phyloP scores from a whole-genome alignment of 2,329 filamentous ascomycete genomes.

The Dactylonectria estremocensis region DNA sequence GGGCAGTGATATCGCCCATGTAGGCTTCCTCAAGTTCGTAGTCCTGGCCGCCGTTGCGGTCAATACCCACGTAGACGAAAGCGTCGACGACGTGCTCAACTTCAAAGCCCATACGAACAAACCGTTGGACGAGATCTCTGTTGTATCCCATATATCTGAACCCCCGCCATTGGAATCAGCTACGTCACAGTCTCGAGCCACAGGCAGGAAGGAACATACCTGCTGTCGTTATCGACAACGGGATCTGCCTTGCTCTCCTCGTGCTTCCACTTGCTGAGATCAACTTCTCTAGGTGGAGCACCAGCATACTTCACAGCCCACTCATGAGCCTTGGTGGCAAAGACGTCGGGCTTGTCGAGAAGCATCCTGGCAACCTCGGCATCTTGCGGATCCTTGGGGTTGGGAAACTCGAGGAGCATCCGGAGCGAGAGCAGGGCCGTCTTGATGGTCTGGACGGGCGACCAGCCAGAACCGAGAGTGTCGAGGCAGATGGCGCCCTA shows the following conservation, averaged over 20 bases:
- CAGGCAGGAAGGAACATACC: slow-evolving; percentile 46
- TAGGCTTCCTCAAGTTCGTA: slow-evolving; percentile 92
- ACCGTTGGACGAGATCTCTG: slow-evolving; percentile 84
- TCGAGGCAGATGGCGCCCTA: slow-evolving; percentile 98
- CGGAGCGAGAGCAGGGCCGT: slow-evolving; percentile 94
- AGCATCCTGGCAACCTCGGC: slow-evolving; percentile 95
- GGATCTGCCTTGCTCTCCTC: slow-evolving; percentile 61
- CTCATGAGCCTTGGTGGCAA: slow-evolving; percentile 86
- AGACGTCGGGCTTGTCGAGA: slow-evolving; percentile 82
- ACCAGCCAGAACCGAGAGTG: slow-evolving; percentile 91
- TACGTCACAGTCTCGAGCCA: neutral
- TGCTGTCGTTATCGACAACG: slow-evolving; percentile 37
- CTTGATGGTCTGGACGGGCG: slow-evolving; percentile 96
- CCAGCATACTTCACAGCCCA: slow-evolving; percentile 91
- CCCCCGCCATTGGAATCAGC: neutral
- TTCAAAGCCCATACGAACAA: slow-evolving; percentile 92
- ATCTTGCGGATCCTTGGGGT: slow-evolving; percentile 97
- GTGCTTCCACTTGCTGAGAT: slow-evolving; percentile 63
- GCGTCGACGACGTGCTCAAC: slow-evolving; percentile 88
- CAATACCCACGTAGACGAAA: slow-evolving; percentile 86
- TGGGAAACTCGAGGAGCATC: slow-evolving; percentile 91
- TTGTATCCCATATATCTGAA: slow-evolving; percentile 91
- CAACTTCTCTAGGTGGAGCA: slow-evolving; percentile 70
- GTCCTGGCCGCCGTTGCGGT: slow-evolving; percentile 82
- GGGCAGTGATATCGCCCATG: slow-evolving; percentile 90